phyloP scores from a whole-genome alignment of 2,329 filamentous ascomycete genomes.

The Diaporthe amygdali region DNA sequence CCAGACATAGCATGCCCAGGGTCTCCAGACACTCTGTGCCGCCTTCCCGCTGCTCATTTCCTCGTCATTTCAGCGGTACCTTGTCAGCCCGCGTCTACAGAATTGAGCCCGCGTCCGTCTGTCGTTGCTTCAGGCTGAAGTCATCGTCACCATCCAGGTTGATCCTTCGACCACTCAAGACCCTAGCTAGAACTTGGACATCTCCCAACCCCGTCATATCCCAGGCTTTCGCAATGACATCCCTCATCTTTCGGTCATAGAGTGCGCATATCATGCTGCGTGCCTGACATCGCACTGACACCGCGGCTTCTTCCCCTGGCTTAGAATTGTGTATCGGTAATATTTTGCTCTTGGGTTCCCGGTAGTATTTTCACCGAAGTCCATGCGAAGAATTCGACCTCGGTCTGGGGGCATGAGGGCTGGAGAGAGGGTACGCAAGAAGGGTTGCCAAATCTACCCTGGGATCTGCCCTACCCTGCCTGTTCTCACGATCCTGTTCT shows the following conservation, averaged over 20 bases:
- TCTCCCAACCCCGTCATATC: not conserved
- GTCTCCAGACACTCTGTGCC: not conserved
- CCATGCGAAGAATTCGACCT: not conserved
- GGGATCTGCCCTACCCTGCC: constrained; percentile 10
- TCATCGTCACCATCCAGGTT: not conserved
- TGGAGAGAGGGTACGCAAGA: not conserved
- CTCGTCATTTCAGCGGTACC: not conserved
- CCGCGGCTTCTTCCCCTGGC: not conserved
- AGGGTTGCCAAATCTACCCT: not conserved
- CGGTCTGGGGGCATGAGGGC: not conserved
- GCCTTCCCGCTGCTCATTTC: not conserved
- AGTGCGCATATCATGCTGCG: not conserved
- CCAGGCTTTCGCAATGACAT: not conserved
- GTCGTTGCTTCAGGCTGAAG: not conserved
- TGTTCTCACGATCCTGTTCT: not conserved
- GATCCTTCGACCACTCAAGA: not conserved
- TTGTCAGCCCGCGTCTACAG: not conserved
- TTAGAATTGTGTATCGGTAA: not conserved
- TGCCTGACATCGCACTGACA: not conserved
- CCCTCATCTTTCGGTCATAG: not conserved
- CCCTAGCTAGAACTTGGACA: not conserved
- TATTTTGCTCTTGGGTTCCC: not conserved
- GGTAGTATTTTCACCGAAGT: not conserved
- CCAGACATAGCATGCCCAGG: not conserved
- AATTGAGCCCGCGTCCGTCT: not conserved